Base-by-base conservation (phyloP, 352 stramenopile species). In the Phytophthora meadii region DNA sequence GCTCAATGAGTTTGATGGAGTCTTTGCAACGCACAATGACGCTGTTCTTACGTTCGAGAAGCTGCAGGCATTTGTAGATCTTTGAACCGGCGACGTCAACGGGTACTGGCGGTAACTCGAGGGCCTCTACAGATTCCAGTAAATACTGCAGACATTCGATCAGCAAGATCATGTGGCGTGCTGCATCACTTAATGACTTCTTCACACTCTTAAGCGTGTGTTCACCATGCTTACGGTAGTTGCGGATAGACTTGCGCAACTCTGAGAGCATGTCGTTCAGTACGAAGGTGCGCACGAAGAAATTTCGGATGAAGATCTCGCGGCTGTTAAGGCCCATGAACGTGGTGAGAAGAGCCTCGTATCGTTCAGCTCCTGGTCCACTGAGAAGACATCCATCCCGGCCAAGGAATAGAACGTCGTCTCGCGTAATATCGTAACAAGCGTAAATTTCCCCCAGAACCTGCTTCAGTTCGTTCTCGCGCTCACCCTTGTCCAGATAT, bases 221-320 rank as follows among this genome's bases (percentile, higher is more conserved):
- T 22, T 89, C 88, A 5, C 94, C 93, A 68, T 98, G 73, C 25
- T 85, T 87, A 6, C 84, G 76, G 42, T 92, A 96, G n/a, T 81
- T 76, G 17, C 92, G 83, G 27, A 99, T 95, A 17, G 97, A 82
- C 61, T 82, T 78, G 39, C 94, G 84, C 10, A 98, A 76, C 2
- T 82, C 85, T 28, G 89, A 84, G 44, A 99, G 91, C 54, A 97
- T 97, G 74, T 98, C 97, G 48, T 93, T 96, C 14, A 99, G 79
- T 25, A 99, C 97, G 70, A 97, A 98, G 25, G 98, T 92, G 24
- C 96, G 84, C 51, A 97, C 92, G 53, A 98, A 99, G 69, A 98
- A 99, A 71, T 98, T 99, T 70, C 98, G 94, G 37, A 99, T 85
- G 68, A 99, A 99, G n/a, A 99, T 90, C 63, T 99, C 97, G 32